Conservation (phyloP, 2,329 filamentous ascomycete genomes). For the Bipolaris oryzae region DNA sequence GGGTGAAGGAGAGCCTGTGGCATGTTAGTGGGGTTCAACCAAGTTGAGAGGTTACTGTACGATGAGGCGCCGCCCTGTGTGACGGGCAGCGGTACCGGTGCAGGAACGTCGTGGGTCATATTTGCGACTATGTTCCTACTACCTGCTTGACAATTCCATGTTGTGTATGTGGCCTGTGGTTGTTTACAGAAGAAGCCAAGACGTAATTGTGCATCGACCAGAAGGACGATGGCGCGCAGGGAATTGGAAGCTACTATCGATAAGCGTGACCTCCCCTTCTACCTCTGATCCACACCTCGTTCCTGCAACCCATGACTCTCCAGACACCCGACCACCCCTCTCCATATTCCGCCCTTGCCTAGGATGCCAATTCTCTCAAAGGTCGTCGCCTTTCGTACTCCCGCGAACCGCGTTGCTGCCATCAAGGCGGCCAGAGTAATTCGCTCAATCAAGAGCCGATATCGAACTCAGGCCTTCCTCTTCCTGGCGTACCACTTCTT, state of each 20-base stretch:
- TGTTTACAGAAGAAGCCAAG: not conserved
- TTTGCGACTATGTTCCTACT: slow-evolving; percentile 11
- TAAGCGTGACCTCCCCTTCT: slow-evolving; percentile 12
- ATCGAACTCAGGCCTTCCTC: slow-evolving; percentile 40
- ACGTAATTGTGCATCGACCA: slow-evolving; percentile 13
- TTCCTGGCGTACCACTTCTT: slow-evolving; percentile 46
- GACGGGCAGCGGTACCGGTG: slow-evolving; percentile 23
- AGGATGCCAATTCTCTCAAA: slow-evolving; percentile 25
- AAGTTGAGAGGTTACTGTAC: slow-evolving; percentile 8
- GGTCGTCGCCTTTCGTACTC: slow-evolving; percentile 21
- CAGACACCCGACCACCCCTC: not conserved
- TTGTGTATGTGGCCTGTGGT: slow-evolving; percentile 2
- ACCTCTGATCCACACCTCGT: slow-evolving; percentile 6
- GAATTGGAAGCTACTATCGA: slow-evolving; percentile 2
- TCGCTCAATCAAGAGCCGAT: slow-evolving; percentile 37
- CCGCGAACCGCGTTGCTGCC: slow-evolving; percentile 25
- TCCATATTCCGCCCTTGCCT: not conserved
- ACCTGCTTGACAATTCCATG: slow-evolving; percentile 10
- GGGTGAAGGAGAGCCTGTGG: slow-evolving; percentile 81
- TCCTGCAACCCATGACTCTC: slow-evolving; percentile 7
- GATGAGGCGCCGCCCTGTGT: slow-evolving; percentile 26
- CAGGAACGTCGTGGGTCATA: slow-evolving; percentile 25
- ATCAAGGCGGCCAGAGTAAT: slow-evolving; percentile 33
- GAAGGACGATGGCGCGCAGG: slow-evolving; percentile 11
- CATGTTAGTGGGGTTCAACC: slow-evolving; percentile 29